Evolutionary conservation across 352 stramenopile genomes (phyloP).

Genomic region (Chrysophaeum taylorii): DNA sequence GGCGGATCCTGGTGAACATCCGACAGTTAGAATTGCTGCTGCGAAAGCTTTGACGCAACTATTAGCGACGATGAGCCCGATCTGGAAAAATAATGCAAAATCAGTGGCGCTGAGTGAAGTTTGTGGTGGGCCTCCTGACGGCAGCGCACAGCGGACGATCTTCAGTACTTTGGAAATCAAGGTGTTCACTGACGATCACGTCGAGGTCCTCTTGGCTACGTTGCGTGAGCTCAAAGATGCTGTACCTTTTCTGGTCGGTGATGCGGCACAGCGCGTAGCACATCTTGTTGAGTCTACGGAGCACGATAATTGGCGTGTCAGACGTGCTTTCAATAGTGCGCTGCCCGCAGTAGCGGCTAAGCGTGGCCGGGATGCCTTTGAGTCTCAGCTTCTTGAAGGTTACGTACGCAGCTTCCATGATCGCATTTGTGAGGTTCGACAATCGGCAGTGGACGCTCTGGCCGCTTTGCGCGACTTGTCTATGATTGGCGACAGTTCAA

Average conservation of each 20-base stretch:
- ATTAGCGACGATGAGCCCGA: not conserved
- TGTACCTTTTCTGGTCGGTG: not conserved
- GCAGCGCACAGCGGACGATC: not conserved
- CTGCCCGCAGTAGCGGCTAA: not conserved
- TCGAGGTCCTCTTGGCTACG: slow-evolving; percentile 4
- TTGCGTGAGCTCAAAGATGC: not conserved
- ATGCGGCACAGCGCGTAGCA: not conserved
- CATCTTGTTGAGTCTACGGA: not conserved
- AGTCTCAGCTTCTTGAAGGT: not conserved
- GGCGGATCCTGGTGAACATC: not conserved
- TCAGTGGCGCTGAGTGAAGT: too few relatives aligned
- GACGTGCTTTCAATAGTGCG: not conserved
- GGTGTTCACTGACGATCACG: slow-evolving; percentile 4
- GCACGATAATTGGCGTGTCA: slow-evolving; percentile 1
- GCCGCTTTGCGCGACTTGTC: not conserved
- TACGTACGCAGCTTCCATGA: not conserved
- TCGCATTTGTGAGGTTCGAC: not conserved
- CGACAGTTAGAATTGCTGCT: not conserved
- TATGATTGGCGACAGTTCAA: too few relatives aligned
- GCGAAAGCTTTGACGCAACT: not conserved
- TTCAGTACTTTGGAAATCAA: not conserved
- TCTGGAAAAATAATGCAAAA: too few relatives aligned
- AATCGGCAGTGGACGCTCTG: not conserved
- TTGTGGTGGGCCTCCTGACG: too few relatives aligned
- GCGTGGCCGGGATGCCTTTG: not conserved